Conservation (phyloP, 768 basidiomycete genomes). For the Fomitopsis serialis region DNA sequence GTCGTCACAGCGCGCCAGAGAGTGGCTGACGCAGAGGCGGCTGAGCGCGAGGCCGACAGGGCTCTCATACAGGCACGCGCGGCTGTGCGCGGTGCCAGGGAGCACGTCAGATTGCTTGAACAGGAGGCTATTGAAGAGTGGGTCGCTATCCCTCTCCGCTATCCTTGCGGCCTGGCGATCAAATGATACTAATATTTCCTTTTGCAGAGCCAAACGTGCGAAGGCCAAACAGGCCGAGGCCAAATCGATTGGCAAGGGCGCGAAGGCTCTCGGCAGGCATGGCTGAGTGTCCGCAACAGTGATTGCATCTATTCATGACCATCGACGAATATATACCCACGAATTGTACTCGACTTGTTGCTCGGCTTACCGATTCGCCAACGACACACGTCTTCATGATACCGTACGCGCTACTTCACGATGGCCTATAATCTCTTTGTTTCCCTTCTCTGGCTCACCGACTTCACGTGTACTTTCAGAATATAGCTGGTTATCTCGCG, state of each 20-base stretch:
- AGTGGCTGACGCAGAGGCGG: conserved; percentile 43
- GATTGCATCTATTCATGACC: not conserved
- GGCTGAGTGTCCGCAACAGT: conserved; percentile 9
- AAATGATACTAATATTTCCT: not conserved
- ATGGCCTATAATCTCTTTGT: not conserved
- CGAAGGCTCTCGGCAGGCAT: conserved; percentile 38
- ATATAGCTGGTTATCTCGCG: no score
- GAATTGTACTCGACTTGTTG: not conserved
- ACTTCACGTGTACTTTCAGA: no score
- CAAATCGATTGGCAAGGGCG: conserved; percentile 43
- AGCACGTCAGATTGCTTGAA: conserved; percentile 45
- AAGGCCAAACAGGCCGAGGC: conserved; percentile 50
- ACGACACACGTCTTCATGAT: not conserved
- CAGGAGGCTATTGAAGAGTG: conserved; percentile 49
- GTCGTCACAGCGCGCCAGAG: conserved; percentile 46
- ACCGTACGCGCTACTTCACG: not conserved
- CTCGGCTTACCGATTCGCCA: no score
- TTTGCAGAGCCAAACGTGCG: conserved; percentile 39
- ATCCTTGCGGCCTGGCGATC: not conserved
- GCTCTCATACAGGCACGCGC: conserved; percentile 41
- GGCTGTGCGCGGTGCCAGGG: conserved; percentile 41
- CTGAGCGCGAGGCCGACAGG: conserved; percentile 46
- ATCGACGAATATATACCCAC: not conserved
- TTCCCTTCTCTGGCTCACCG: no score
- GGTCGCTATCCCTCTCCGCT: conserved; percentile 14